Conservation (phyloP, 2,329 filamentous ascomycete species). For the Dothistroma pini region DNA sequence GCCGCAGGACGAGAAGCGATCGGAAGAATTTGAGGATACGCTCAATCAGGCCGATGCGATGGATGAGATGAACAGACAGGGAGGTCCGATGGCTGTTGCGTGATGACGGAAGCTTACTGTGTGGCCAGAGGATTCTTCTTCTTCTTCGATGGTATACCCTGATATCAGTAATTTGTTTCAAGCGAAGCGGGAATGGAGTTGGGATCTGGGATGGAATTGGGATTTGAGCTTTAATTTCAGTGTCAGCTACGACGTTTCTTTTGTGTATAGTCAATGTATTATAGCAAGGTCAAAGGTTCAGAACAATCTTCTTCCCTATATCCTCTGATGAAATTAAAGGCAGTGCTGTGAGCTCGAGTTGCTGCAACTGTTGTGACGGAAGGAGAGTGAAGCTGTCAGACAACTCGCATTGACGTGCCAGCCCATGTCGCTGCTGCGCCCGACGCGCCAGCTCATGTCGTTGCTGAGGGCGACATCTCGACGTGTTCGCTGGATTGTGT, state of each 20-base stretch:
- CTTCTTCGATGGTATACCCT: not conserved
- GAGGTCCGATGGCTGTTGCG: slow-evolving; percentile 1
- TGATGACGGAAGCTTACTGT: not conserved
- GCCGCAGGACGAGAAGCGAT: not conserved
- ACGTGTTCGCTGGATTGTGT: no score
- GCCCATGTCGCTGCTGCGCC: no score
- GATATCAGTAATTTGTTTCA: not conserved
- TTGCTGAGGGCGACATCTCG: no score
- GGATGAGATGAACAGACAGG: not conserved
- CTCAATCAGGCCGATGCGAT: slow-evolving; percentile 3
- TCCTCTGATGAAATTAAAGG: no score
- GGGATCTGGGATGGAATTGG: not conserved
- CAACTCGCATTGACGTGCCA: no score
- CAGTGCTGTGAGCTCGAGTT: no score
- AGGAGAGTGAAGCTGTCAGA: no score
- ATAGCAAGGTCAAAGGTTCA: slow-evolving; percentile 1
- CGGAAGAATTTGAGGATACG: not conserved
- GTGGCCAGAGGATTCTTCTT: not conserved
- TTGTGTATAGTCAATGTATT: slow-evolving; percentile 2
- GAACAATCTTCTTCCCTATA: not conserved
- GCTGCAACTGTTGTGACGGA: no score
- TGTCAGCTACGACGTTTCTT: slow-evolving; percentile 1
- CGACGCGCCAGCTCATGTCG: no score
- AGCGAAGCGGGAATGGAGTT: not conserved
- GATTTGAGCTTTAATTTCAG: not conserved